Percentiles rank a stretch among this genome's conserved stretches.
Evolutionary conservation across 345 rosid species (phyloP).

Genomic region (Cochlearia excelsa): DNA sequence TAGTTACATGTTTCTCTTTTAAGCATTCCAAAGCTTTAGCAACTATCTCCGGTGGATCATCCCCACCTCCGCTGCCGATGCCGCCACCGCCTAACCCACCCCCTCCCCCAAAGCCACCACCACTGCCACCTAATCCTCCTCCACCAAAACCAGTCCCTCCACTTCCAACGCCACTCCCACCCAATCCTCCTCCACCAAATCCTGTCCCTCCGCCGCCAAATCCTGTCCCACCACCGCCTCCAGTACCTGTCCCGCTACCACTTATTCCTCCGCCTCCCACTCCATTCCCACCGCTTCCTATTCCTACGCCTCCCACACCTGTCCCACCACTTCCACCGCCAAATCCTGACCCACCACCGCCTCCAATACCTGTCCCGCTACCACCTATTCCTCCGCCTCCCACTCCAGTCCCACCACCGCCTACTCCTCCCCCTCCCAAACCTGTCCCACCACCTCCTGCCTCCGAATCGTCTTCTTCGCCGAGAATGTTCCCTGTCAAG

Average conservation of each 20-base stretch:
- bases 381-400: slow-evolving; percentile 26
- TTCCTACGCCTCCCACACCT: background rate
- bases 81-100: background rate
- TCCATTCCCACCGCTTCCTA: slow-evolving; percentile 12
- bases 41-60: slow-evolving; percentile 53
- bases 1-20: slow-evolving; percentile 56
- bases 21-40: slow-evolving; percentile 78
- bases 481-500: slow-evolving; percentile 38
- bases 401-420: slow-evolving; percentile 10
- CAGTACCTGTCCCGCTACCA: background rate
- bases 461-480: slow-evolving; percentile 37
- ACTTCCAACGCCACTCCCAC: background rate
- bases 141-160: slow-evolving; percentile 25
- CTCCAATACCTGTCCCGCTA: background rate
- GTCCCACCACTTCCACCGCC: background rate
- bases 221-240: background rate
- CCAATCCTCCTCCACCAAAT: background rate
- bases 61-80: slow-evolving; percentile 27
- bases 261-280: slow-evolving; percentile 26
- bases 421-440: background rate
- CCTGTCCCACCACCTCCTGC: slow-evolving; percentile 26
- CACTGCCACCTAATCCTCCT: slow-evolving; percentile 20
- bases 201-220: background rate
- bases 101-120: background rate
- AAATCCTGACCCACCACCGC: background rate